Conservation (phyloP, 208 protist species). For the Angomonas ambiguus region DNA sequence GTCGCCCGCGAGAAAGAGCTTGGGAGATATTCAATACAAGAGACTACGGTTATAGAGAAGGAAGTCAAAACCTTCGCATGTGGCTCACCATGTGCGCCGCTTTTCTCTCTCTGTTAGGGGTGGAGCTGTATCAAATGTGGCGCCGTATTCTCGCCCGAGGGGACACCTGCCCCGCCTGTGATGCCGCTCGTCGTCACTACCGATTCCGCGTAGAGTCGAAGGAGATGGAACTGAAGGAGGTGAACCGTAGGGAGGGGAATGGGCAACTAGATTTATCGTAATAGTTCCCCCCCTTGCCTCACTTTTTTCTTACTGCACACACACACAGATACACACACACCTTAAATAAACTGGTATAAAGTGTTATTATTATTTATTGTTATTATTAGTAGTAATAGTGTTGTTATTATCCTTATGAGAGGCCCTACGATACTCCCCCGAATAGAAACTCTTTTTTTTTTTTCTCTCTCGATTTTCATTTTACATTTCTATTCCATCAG, state of each 20-base stretch:
- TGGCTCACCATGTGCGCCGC: conserved; percentile 48
- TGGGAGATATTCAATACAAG: conserved; percentile 88
- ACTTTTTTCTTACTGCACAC: not conserved
- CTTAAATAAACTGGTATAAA: not conserved
- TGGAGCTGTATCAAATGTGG: conserved; percentile 72
- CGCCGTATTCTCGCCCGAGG: conserved; percentile 59
- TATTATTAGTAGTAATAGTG: conserved; percentile 1
- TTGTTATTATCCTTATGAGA: not conserved
- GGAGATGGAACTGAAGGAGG: conserved; percentile 39
- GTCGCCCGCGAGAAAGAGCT: conserved; percentile 77
- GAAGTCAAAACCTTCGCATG: conserved; percentile 85
- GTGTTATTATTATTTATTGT: not conserved
- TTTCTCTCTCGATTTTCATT: conserved; percentile 3
- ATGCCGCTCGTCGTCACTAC: conserved; percentile 79
- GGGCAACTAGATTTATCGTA: not conserved
- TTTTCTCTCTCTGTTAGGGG: conserved; percentile 33
- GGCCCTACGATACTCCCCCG: not conserved
- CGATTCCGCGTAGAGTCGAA: conserved; percentile 58
- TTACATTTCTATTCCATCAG: not conserved
- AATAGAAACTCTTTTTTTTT: conserved; percentile 1
- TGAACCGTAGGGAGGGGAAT: not conserved
- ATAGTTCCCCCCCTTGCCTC: too few species aligned
- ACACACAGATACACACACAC: not conserved
- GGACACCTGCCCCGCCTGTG: conserved; percentile 81
- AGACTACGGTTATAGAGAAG: conserved; percentile 83